phyloP scores from a whole-genome alignment of 2,329 filamentous ascomycete species.

The Fusarium albidum region DNA sequence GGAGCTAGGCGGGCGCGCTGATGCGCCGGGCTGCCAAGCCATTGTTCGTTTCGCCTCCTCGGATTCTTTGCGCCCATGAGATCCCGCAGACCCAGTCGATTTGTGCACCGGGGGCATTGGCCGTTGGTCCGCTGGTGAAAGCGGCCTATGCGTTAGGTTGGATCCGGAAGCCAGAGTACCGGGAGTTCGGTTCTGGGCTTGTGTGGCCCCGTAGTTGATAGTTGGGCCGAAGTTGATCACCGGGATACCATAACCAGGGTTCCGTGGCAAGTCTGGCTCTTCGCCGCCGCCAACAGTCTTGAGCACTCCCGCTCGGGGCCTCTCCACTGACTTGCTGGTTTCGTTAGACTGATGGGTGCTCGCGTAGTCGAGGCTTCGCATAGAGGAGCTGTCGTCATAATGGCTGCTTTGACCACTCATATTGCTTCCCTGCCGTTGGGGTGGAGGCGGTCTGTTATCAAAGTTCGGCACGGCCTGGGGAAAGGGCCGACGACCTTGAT shows the following conservation, averaged over 20 bases:
- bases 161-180: constrained; percentile 21
- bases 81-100: constrained; percentile 33
- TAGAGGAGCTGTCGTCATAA: constrained; percentile 67
- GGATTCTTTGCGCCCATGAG: constrained; percentile 57
- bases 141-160: constrained; percentile 39
- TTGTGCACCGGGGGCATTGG: constrained; percentile 35
- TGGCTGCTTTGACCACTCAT: constrained; percentile 53
- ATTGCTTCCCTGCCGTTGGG: constrained; percentile 35
- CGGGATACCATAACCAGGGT: constrained; percentile 66
- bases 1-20: constrained; percentile 54
- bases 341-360: constrained; percentile 37
- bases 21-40: constrained; percentile 80
- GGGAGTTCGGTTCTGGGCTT: constrained; percentile 44
- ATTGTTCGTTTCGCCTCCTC: constrained; percentile 70
- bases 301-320: constrained; percentile 79
- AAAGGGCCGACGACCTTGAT: constrained; percentile 37
- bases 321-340: constrained; percentile 58
- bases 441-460: constrained; percentile 36
- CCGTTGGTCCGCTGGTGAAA: constrained; percentile 43
- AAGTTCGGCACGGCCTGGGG: constrained; percentile 27
- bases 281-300: constrained; percentile 75
- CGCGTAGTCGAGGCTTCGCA: constrained; percentile 35
- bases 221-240: constrained; percentile 88
- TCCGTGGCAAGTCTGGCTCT: constrained; percentile 30
- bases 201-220: constrained; percentile 64